Conservation (phyloP, 2,329 filamentous ascomycete species). For the Aspergillus sp. region DNA sequence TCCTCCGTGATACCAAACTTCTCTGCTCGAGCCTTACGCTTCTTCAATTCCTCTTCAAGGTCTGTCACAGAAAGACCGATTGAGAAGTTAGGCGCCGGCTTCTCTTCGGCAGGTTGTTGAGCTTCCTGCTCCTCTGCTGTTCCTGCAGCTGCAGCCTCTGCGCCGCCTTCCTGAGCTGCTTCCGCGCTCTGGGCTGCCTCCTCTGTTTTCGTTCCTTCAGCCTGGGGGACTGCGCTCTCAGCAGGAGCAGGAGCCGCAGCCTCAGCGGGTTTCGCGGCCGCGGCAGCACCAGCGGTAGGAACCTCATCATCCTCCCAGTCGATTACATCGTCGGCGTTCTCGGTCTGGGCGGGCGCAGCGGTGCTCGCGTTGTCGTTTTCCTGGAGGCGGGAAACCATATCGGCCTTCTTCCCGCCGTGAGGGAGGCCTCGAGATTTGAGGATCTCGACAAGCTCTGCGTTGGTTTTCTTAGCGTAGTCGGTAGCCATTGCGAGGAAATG, state of each 20-base stretch:
- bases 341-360: conserved; percentile 24
- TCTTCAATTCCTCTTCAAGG: conserved; percentile 47
- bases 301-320: conserved; percentile 47
- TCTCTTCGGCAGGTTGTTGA: conserved; percentile 23
- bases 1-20: conserved; percentile 50
- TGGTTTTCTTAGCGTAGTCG: conserved; percentile 52
- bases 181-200: conserved; percentile 17
- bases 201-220: conserved; percentile 18
- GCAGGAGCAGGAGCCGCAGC: conserved; percentile 21
- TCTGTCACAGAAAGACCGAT: conserved; percentile 44
- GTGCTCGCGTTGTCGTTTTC: conserved; percentile 40
- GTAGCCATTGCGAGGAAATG: conserved; percentile 31
- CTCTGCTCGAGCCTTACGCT: conserved; percentile 50
- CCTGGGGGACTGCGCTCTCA: conserved; percentile 22
- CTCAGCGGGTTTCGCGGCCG: conserved; percentile 28
- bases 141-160: conserved; percentile 19
- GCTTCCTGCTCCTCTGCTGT: conserved; percentile 17
- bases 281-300: conserved; percentile 24
- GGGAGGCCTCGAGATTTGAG: conserved; percentile 50
- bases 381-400: conserved; percentile 48
- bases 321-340: conserved; percentile 43
- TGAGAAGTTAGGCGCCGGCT: conserved; percentile 40
- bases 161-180: conserved; percentile 14
- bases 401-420: conserved; percentile 51
- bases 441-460: conserved; percentile 50